Evolutionary conservation across 1,139 yeast species (phyloP), one percentile per base, ranked within the genome.

Genomic region (Pichia kudriavzevii): DNA sequence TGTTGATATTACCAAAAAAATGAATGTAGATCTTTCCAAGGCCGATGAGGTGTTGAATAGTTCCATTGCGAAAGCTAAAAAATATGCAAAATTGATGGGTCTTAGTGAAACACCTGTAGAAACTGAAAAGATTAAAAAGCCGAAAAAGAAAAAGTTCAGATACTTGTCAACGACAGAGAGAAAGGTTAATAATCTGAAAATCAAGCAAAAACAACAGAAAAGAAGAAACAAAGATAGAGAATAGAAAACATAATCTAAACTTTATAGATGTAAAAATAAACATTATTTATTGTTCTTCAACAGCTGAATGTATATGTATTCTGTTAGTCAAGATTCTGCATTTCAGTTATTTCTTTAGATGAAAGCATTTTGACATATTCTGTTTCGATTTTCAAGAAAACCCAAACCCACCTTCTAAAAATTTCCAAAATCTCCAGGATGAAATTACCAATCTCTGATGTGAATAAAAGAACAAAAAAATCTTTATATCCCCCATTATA

Each of bases 351-450:
- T n/a, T 28, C 37, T n/a, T 28, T 32, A 25, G 26, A 26, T 8
- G 43, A 16, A 14, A 35, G 26, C 30, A 42, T 31, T 51, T 70
- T 72, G 40, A 67, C 53, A 59, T 67, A 79, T 55, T 88, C 96
- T 26, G 82, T 72, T 49, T 88, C 96, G 22, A 87, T 62, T 54
- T 93, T 79, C 52, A 88, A 64, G 47, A 84, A 73, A 34, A 88
- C 74, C 98, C 98, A 91, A 40, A 85, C 60, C 75, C 91, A 84
- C 48, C 98, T 68, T 58, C 98, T 69, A 9, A 77, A 48, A 9
- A 91, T 66, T 55, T 91, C 98, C 36, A 87, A 59, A 8, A 73
- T 50, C 50, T 88, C 94, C 34, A 84, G 58, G 7, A 68, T 53
- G 41, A 79, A 76, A 46, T 72, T 66, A 1, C 91, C 93, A 17